phyloP scores from a whole-genome alignment of 257 asterid genomes.

The Solanum piurae region DNA sequence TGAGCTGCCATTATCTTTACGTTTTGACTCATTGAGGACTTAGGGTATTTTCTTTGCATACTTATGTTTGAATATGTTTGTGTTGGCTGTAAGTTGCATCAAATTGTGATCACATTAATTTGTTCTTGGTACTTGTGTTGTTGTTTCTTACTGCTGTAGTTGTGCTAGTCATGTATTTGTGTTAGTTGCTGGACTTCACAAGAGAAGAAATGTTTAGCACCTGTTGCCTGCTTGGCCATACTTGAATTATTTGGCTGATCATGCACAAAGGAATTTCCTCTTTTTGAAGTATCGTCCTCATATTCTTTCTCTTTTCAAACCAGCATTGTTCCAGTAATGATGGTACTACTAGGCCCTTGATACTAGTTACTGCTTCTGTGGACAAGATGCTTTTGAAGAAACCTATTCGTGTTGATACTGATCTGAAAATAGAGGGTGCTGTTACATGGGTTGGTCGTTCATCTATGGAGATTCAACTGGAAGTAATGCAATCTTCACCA shows the following conservation, averaged over 20 bases:
- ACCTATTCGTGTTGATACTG: slow-evolving; percentile 56
- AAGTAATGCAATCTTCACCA: slow-evolving; percentile 53
- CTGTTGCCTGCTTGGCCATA: background rate
- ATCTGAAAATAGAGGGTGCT: slow-evolving; percentile 62
- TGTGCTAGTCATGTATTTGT: background rate
- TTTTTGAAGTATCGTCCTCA: background rate
- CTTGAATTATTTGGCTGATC: background rate
- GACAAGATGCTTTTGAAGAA: slow-evolving; percentile 77
- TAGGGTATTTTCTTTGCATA: background rate
- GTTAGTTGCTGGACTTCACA: background rate
- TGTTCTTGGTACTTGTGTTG: background rate
- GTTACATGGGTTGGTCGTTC: slow-evolving; percentile 96
- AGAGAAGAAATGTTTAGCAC: background rate
- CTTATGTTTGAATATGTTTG: background rate
- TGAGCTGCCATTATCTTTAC: background rate
- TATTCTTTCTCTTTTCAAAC: background rate
- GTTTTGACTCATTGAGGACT: background rate
- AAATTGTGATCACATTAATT: background rate
- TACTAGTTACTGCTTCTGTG: slow-evolving; percentile 87
- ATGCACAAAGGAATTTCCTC: background rate
- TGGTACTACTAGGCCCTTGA: slow-evolving; percentile 60
- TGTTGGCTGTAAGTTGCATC: background rate
- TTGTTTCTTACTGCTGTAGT: background rate
- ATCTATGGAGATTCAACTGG: slow-evolving; percentile 87
- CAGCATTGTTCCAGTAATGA: slow-evolving; percentile 74